Conservation (phyloP, 225 moss, liverwort and hornwort species). For the Takakia lepidozioides region DNA sequence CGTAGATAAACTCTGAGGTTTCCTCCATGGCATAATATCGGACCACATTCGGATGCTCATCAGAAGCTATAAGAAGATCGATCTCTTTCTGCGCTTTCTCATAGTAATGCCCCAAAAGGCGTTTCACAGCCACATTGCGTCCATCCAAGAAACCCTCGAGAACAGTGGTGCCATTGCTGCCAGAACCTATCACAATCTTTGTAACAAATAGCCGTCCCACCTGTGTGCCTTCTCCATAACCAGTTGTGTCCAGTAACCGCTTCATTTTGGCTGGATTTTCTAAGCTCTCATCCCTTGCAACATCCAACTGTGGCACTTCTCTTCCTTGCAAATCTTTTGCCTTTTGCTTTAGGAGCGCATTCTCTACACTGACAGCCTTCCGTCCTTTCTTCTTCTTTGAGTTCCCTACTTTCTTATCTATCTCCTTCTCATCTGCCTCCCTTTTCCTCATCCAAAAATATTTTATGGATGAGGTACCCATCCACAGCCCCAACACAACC, state of each 20-base stretch:
- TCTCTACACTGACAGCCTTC: too few species aligned
- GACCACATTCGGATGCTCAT: constrained; percentile 95
- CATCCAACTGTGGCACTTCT: too few species aligned
- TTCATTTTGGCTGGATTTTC: constrained; percentile 21
- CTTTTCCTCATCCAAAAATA: constrained; percentile 9
- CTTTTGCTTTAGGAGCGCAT: too few species aligned
- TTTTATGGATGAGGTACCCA: too few species aligned
- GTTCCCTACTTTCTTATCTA: constrained; percentile 25
- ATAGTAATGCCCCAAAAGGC: constrained; percentile 75
- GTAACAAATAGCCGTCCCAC: constrained; percentile 80
- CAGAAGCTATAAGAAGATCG: constrained; percentile 76
- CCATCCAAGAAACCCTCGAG: constrained; percentile 83
- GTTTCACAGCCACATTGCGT: constrained; percentile 90
- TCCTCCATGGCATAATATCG: constrained; percentile 90
- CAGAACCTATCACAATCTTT: constrained; percentile 71
- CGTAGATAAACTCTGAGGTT: constrained; percentile 82
- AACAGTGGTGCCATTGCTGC: constrained; percentile 93
- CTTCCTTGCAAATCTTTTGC: too few species aligned
- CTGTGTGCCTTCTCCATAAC: constrained; percentile 57
- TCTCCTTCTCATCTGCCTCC: constrained; percentile 16
- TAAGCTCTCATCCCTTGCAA: constrained; percentile 6
- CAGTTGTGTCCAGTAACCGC: constrained; percentile 18
- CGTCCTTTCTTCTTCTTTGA: constrained; percentile 31
- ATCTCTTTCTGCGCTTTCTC: constrained; percentile 95
- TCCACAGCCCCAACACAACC: too few species aligned